phyloP scores from a whole-genome alignment of 192 early-diverging fungal genomes.

The Coemansia sp. region DNA sequence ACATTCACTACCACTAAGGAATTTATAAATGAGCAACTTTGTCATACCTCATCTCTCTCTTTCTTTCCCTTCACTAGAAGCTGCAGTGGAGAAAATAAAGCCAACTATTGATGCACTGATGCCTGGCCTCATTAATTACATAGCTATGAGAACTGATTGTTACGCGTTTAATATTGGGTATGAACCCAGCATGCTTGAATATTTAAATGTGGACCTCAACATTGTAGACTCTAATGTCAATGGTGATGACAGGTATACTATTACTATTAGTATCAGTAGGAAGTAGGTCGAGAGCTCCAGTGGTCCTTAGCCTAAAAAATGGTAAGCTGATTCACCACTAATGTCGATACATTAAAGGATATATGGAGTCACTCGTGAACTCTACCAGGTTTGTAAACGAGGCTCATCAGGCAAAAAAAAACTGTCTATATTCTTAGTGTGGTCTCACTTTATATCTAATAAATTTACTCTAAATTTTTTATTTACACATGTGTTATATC shows the following conservation, averaged over 20 bases:
- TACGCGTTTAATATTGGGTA: neutral
- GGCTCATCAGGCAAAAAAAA: too few species aligned
- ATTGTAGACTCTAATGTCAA: neutral
- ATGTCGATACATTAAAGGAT: too few species aligned
- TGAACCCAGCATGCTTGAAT: neutral
- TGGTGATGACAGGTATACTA: neutral
- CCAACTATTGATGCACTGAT: neutral
- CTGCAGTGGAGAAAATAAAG: neutral
- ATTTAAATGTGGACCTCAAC: neutral
- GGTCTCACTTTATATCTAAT: too few species aligned
- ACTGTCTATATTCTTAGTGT: too few species aligned
- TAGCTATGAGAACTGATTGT: neutral
- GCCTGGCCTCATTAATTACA: neutral
- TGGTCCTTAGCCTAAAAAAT: too few species aligned
- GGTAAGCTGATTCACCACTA: too few species aligned
- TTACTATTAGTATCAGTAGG: neutral
- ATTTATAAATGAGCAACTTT: neutral
- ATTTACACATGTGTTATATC: neutral
- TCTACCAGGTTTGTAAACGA: too few species aligned
- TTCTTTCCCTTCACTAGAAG: neutral
- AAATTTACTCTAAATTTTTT: neutral
- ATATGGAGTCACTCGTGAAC: too few species aligned
- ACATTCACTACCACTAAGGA: too few species aligned
- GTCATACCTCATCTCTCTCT: neutral
- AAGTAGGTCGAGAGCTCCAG: neutral